Evolutionary conservation across 2,329 filamentous ascomycete genomes (phyloP), one percentile per base, ranked within the genome.

Genomic region (Cephalotrichum gorgonifer): DNA sequence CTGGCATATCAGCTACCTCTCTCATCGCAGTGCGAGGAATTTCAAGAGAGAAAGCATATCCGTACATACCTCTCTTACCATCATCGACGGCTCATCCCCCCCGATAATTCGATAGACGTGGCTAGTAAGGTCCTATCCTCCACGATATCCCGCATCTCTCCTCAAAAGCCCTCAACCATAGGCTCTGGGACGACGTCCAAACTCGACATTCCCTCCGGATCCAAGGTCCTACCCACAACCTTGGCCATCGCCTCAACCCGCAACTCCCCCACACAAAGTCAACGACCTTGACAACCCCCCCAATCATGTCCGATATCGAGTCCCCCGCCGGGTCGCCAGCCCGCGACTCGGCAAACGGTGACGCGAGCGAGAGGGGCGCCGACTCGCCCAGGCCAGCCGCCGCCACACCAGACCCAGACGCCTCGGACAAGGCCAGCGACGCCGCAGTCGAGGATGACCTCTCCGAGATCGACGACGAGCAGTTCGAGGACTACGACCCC

Each of bases 401-500:
- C 28, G 71, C 74, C 51, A n/a, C n/a, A n/a, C n/a, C n/a, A n/a
- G n/a, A n/a, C n/a, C 53, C 64, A 26, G 66, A 69, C 3, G 50
- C 62, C 57, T 42, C 64, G 67, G n/a, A 25, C n/a, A 28, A 41
- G 23, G 35, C 25, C 45, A 26, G 20, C 25, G 67, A 71, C 30
- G 54, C 60, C 3, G 68, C 60, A 12, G 67, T 64, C 5, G 68
- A 64, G 6, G 68, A 65, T 48, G 65, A 67, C 38, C 73, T 85
- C 2, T 85, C 81, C 22, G 82, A 86, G 59, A 78, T 85, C 53
- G 82, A 85, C 57, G 82, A 84, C 58, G 75, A 83, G 49, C 78
- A 85, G 57, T 83, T 86, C 53, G 79, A 79, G 54, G 80, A 86
- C 53, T 85, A 85, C 64, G 81, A 86, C 54, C 77, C 79, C 9